A percentile compares a stretch with the other conserved stretches of the same genome.
These are phyloP conservation scores for Pythium grandisporangium DNA, from an alignment of 352 stramenopile genomes.

Conservation along the genomic window DNA sequence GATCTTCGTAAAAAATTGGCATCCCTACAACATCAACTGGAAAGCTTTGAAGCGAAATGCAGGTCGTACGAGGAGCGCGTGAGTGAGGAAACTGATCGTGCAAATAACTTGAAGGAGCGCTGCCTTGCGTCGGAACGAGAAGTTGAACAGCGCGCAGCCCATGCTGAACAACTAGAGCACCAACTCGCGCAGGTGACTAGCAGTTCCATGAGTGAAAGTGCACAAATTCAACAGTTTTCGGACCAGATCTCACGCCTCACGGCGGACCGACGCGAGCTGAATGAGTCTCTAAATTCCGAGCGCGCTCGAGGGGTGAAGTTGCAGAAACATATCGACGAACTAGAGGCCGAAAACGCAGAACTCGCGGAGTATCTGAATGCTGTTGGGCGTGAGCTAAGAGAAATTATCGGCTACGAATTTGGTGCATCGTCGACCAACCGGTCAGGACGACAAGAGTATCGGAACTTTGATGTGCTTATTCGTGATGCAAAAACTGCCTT, in stretches of 20 bases:
- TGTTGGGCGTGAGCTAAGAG: constrained; percentile 28
- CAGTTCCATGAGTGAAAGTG: constrained; percentile 23
- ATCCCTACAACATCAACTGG: constrained; percentile 35
- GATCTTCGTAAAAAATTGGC: constrained; percentile 32
- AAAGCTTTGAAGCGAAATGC: constrained; percentile 36
- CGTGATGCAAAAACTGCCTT: constrained; percentile 22
- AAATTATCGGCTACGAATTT: constrained; percentile 9
- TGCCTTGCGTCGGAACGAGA: constrained; percentile 15
- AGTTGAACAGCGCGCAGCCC: constrained; percentile 14
- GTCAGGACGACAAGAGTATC: too few relatives aligned
- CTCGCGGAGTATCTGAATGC: constrained; percentile 28
- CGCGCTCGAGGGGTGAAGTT: constrained; percentile 20
- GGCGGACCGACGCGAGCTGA: constrained; percentile 33
- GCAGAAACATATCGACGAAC: constrained; percentile 11
- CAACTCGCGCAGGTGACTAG: constrained; percentile 23
- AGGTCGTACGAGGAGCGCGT: constrained; percentile 21
- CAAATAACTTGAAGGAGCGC: constrained; percentile 23
- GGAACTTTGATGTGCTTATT: constrained; percentile 13
- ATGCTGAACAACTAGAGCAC: constrained; percentile 33
- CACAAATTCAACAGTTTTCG: constrained; percentile 22
- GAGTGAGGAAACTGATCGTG: constrained; percentile 20
- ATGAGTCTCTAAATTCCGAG: constrained; percentile 32
- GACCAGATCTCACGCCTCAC: constrained; percentile 30
- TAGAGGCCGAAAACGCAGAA: constrained; percentile 23
- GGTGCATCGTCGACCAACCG: constrained; percentile 3